These are phyloP conservation scores for Plenodomus lindquistii DNA, from an alignment of 2,329 filamentous ascomycete species.

Conservation along the genomic window DNA sequence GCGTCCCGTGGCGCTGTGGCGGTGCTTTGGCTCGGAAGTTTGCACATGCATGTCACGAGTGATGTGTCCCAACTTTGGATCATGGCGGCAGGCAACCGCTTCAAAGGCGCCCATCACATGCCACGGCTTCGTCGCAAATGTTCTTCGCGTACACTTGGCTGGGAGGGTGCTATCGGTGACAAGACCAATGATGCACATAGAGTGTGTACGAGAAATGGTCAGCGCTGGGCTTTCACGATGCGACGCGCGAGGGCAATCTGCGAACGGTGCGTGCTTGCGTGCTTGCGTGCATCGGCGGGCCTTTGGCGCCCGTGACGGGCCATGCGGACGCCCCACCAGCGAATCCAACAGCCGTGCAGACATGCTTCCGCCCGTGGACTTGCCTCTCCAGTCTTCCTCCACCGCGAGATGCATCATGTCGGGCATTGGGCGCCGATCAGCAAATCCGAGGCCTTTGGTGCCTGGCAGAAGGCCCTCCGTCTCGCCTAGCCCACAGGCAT, in stretches of 20 bases:
- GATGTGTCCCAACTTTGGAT: too few relatives aligned
- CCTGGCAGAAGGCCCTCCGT: conserved; percentile 18
- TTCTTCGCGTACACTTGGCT: too few relatives aligned
- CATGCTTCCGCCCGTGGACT: conserved; percentile 2
- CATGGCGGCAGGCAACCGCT: too few relatives aligned
- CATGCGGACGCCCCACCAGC: conserved; percentile 22
- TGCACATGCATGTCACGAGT: too few relatives aligned
- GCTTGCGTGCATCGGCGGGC: conserved; percentile 13
- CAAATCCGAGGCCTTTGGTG: conserved; percentile 24
- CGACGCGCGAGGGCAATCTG: conserved; percentile 12
- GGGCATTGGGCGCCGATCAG: conserved; percentile 30
- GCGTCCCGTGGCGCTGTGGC: too few relatives aligned
- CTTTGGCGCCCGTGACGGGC: conserved; percentile 21
- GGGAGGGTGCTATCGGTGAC: too few relatives aligned
- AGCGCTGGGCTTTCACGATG: conserved; percentile 7
- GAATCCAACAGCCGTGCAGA: conserved; percentile 22
- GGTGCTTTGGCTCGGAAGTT: too few relatives aligned
- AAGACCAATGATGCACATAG: too few relatives aligned
- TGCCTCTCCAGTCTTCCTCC: neutral
- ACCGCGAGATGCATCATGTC: conserved; percentile 8
- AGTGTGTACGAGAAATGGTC: too few relatives aligned
- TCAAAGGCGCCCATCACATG: too few relatives aligned
- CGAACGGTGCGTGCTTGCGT: conserved; percentile 20
- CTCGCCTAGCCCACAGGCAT: too few relatives aligned
- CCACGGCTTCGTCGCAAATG: too few relatives aligned